phyloP scores from a whole-genome alignment of 2,329 filamentous ascomycete species.

The Aquanectria penicillioides region DNA sequence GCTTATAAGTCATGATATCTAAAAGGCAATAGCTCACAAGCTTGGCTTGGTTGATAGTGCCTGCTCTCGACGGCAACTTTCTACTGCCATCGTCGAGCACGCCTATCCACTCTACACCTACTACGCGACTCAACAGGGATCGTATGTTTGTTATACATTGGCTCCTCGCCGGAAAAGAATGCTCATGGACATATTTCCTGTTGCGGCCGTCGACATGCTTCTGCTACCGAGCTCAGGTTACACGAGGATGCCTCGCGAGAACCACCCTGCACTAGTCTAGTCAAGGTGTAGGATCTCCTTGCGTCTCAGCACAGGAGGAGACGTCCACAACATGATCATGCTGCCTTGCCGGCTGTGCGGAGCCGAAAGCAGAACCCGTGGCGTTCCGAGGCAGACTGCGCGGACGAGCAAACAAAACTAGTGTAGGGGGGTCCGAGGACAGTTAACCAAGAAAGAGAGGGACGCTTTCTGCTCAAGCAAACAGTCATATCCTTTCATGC shows the following conservation, averaged over 20 bases:
- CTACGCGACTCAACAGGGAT: background rate
- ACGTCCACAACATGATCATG: background rate
- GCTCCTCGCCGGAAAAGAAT: background rate
- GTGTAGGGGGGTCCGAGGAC: too few relatives aligned
- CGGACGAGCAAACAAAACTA: too few relatives aligned
- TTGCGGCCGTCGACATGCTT: slow-evolving; percentile 1
- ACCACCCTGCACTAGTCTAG: background rate
- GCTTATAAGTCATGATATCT: too few relatives aligned
- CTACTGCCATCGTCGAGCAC: background rate
- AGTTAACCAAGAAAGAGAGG: background rate
- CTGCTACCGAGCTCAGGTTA: background rate
- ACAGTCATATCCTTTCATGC: too few relatives aligned
- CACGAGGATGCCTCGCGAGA: background rate
- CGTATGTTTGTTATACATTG: too few relatives aligned
- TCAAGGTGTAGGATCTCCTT: background rate
- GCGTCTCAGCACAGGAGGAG: background rate
- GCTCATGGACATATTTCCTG: background rate
- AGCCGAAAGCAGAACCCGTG: background rate
- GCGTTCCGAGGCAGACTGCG: background rate
- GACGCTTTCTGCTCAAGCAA: too few relatives aligned
- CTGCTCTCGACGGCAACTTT: background rate
- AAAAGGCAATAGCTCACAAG: background rate
- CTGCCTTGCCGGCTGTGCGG: background rate
- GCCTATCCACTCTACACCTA: background rate
- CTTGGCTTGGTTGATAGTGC: background rate